These are phyloP conservation scores for Smithsoniella earleae DNA, from an alignment of 163 green algal genomes.

Conservation along the genomic window DNA sequence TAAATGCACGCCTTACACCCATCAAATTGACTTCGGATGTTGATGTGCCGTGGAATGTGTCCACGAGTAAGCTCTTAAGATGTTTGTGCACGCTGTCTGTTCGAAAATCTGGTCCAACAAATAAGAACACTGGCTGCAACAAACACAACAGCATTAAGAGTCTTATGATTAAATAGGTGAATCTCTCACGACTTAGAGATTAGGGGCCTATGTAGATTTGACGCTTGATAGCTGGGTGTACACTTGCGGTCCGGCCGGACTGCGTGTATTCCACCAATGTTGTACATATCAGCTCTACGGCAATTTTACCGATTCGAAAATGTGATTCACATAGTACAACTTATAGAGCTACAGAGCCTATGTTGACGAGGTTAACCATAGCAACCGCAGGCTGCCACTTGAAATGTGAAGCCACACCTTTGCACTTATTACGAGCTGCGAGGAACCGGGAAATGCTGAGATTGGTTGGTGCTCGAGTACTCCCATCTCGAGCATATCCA, in stretches of 20 bases:
- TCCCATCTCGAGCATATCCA: constrained; percentile 84
- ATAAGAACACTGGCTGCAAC: constrained; percentile 78
- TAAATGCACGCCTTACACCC: constrained; percentile 75
- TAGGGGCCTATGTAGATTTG: too few species aligned
- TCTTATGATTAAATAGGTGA: too few species aligned
- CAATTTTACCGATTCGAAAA: neutral
- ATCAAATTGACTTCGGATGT: constrained; percentile 47
- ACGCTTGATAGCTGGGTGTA: too few species aligned
- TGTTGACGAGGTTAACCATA: neutral
- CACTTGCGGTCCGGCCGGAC: too few species aligned
- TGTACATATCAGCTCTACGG: too few species aligned
- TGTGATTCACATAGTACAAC: neutral
- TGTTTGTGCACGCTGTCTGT: constrained; percentile 52
- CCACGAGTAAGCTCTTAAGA: constrained; percentile 78
- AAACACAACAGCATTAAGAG: constrained; percentile 10
- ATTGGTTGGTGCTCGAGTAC: constrained; percentile 62
- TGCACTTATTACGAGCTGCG: neutral
- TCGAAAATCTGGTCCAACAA: constrained; percentile 88
- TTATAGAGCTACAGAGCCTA: neutral
- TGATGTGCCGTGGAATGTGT: constrained; percentile 74
- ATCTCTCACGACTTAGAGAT: too few species aligned
- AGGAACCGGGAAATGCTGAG: constrained; percentile 41
- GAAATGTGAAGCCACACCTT: neutral
- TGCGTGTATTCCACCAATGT: too few species aligned
- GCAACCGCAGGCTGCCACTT: too few species aligned